Conservation (phyloP, 768 basidiomycete genomes). For the Candolleomyces efflorescens region DNA sequence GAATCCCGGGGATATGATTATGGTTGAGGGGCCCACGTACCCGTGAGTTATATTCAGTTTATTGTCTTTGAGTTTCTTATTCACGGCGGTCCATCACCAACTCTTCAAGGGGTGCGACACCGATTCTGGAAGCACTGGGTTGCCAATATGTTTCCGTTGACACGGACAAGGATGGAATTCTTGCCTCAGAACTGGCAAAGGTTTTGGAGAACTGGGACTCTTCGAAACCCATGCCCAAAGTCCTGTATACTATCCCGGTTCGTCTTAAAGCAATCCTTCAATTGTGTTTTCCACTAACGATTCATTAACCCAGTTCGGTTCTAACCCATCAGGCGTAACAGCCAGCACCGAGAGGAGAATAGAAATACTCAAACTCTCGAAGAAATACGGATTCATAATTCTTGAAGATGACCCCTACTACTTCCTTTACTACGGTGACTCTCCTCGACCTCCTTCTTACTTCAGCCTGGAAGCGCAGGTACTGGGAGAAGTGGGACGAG, state of each 20-base stretch:
- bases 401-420: conserved; percentile 84
- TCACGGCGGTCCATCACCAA: not conserved
- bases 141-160: conserved; percentile 60
- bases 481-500: conserved; percentile 61
- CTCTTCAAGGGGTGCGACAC: conserved; percentile 50
- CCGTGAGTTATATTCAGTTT: conserved; percentile 37
- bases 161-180: conserved; percentile 67
- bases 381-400: conserved; percentile 71
- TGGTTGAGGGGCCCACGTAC: conserved; percentile 78
- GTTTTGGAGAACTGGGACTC: conserved; percentile 68
- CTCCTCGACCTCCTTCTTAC: conserved; percentile 64
- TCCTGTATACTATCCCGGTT: conserved; percentile 77
- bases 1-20: conserved; percentile 72
- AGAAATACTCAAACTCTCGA: conserved; percentile 63
- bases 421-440: conserved; percentile 68
- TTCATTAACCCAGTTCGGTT: conserved; percentile 60
- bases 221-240: conserved; percentile 62
- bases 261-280: conserved; percentile 13
- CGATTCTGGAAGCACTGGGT: conserved; percentile 48
- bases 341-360: conserved; percentile 61
- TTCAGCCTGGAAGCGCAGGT: conserved; percentile 66
- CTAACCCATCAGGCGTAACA: conserved; percentile 80
- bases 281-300: not conserved
- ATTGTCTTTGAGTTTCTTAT: conserved; percentile 11
- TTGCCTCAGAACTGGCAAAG: conserved; percentile 47